Evolutionary conservation across 1,284 basidiomycete species (phyloP), one percentile per base, ranked within the genome.

Genomic region (Ceratobasidium sp.): DNA sequence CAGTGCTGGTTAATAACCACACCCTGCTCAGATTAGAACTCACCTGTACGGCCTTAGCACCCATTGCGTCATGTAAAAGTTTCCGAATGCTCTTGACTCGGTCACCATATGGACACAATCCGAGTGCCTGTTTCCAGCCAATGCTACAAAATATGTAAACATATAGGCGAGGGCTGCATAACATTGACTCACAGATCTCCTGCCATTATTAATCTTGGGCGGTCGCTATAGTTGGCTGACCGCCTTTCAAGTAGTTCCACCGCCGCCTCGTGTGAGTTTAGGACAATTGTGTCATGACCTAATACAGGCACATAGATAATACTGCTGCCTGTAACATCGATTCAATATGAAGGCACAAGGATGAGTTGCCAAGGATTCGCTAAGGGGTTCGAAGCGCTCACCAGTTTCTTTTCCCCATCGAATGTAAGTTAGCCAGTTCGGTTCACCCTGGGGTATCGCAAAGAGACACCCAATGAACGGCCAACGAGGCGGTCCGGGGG

Each of bases 331-430:
- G 29, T 6, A 2, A 19, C 15, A 33, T 33, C 29, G 29, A 57
- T 27, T 57, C 54, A 57, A 24, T 29, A 57, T 57, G 41, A 53
- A 63, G 41, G n/a, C 29, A 3, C 2, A 73, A 48, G 71, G 78
- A 2, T 45, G 75, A 22, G 63, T 79, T 56, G 69, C 73, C 63
- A 76, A 78, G 0, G 60, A 79, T 1, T 75, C 81, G 2, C 74
- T 80, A 4, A 75, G 79, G 22, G 78, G 80, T 19, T 24, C 6
- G 6, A n/a, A 17, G 24, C 6, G 24, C 50, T 24, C 50, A 51
- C 50, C 24, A 17, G 54, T 57, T 33, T 29, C 15, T 17, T 57
- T 22, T 17, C 33, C 79, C 82, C 9, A 78, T 80, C 14, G 82
- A 83, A 15, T 2, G 76, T 9, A 50, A 74, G 47, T 63, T 48